These are phyloP conservation scores for Neospora caninum DNA, from an alignment of 169 alveolate genomes.

Conservation along the genomic window DNA sequence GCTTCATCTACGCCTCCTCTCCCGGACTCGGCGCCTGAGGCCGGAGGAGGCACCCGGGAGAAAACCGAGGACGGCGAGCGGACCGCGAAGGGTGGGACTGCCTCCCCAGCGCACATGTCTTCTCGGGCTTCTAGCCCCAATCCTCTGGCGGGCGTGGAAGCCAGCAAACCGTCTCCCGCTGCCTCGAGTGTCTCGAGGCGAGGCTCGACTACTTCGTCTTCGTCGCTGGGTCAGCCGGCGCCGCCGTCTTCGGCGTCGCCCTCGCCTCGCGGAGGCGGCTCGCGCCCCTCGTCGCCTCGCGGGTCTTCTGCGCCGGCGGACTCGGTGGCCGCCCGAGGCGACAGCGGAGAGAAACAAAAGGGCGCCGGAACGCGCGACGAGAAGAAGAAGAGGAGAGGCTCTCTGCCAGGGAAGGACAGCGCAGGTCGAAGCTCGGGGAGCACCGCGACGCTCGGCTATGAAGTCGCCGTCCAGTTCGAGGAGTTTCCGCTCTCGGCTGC, in stretches of 20 bases:
- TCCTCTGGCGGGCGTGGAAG: too few species aligned
- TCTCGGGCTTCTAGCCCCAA: too few species aligned
- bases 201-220: too few species aligned
- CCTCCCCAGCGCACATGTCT: neutral
- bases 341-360: neutral
- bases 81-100: neutral
- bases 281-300: too few species aligned
- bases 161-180: too few species aligned
- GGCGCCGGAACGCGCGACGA: neutral
- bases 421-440: neutral
- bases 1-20: neutral
- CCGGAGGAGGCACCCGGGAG: too few species aligned
- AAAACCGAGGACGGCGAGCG: neutral
- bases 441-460: neutral
- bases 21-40: neutral
- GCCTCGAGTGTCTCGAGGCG: too few species aligned
- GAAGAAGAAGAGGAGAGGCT: neutral
- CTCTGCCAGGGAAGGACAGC: neutral
- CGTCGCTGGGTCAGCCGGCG: too few species aligned
- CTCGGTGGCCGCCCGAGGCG: neutral
- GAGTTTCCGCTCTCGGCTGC: constrained; percentile 26
- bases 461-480: constrained; percentile 38
- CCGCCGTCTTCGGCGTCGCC: too few species aligned
- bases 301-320: too few species aligned
- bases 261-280: too few species aligned